Base-by-base conservation (phyloP, 768 basidiomycete species). In the Leccinum olivaceopallidum region DNA sequence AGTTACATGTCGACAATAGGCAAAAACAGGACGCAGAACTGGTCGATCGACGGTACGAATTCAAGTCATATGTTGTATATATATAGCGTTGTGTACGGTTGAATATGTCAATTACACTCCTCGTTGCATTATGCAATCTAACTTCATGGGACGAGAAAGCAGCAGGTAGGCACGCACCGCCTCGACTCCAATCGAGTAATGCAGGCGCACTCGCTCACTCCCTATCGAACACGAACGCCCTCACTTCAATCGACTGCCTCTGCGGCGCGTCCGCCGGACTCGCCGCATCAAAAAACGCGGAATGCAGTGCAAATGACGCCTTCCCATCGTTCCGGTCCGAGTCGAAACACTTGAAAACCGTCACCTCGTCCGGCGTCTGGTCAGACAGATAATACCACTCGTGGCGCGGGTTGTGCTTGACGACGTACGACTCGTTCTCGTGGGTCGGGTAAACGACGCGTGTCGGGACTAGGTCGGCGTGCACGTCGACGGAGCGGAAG, bases 261-360 rank as follows among this genome's bases (percentile, higher is more conserved):
- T 66, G 60, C 0, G 75, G 76, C 3, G 73, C 74, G 14, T 74
- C 72, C 42, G 32, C 56, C 4, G 76, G 71, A 30, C 71, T 75
- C 9, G 69, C 68, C 12, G 63, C 42, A 62, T 79, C 77, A 55
- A 60, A 55, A 66, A 80, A 79, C 30, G 79, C 78, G 2, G 74
- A 71, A 55, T 80, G 78, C 28, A 77, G 75, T 6, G 76, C 76
- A 53, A 78, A 60, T 24, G 68, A 62, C 26, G 78, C 76, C 64
- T 71, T 70, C 0, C 34, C 34, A 13, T 13, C 13, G 53, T 72
- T 67, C 49, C 59, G 63, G 59, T 75, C 73, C 42, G 78, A 78
- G 60, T 81, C 79, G 54, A 71, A 80, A 64, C 79, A 78, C 69
- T 79, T 79, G 71, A 80, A 74, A 14, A 80, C 63, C 8, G 66